Percentiles rank a stretch among this genome's conserved stretches.
Conservation (phyloP, 352 stramenopile genomes). For the Pythium brassicae region DNA sequence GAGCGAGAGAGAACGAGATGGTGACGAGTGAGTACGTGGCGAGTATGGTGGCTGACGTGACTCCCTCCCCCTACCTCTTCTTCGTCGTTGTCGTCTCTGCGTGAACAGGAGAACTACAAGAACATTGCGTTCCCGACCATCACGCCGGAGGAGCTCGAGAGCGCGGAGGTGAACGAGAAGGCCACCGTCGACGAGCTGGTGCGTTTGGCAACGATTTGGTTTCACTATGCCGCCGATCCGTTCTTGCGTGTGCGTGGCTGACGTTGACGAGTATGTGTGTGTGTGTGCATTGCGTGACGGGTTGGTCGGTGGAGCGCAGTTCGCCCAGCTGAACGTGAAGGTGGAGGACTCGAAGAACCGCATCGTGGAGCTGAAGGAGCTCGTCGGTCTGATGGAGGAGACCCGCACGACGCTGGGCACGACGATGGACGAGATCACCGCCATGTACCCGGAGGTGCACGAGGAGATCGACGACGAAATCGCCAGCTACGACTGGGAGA, state of each 20-base stretch:
- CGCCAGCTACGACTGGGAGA: conserved; percentile 86
- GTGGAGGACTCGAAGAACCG: conserved; percentile 82
- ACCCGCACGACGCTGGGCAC: conserved; percentile 81
- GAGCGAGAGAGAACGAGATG: neutral
- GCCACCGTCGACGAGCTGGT: conserved; percentile 72
- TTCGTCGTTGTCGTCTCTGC: neutral
- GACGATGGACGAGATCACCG: conserved; percentile 80
- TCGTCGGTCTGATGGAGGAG: conserved; percentile 79
- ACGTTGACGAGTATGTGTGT: neutral
- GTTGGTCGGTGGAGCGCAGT: conserved; percentile 23
- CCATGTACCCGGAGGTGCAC: conserved; percentile 82
- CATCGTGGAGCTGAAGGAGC: conserved; percentile 83
- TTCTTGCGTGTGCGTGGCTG: no score
- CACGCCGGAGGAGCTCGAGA: conserved; percentile 68
- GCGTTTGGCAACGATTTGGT: conserved; percentile 4
- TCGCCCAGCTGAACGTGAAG: conserved; percentile 73
- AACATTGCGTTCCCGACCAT: conserved; percentile 81
- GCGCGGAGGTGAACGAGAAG: conserved; percentile 70
- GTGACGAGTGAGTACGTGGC: neutral
- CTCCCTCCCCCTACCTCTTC: no score
- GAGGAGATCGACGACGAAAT: conserved; percentile 89
- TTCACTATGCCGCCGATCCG: neutral
- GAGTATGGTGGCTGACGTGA: neutral
- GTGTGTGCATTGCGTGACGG: neutral
- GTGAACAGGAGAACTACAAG: conserved; percentile 69